Evolutionary conservation across 495 filamentous ascomycete genomes (phyloP), one percentile per base, ranked within the genome.

Genomic region (Xylaria castorea): DNA sequence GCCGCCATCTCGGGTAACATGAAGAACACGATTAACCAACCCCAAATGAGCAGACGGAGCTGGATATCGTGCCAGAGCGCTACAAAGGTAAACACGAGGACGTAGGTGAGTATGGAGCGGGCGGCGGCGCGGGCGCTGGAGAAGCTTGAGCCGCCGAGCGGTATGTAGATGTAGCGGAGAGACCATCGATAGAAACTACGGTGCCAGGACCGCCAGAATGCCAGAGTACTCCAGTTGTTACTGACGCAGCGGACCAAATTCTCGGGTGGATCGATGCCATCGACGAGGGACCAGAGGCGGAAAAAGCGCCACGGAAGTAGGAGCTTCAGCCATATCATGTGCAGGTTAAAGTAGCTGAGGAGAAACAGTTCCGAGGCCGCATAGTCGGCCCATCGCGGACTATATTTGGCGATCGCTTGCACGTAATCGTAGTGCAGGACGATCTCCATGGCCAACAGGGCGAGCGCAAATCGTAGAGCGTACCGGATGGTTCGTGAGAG

Each of bases 11-110:
- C 97, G 0, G 96, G 96, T 32, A 98, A 78, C 78, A 99, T 91
- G 82, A 99, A 99, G 14, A 98, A 81, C 5, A 95, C 93, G 55
- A 98, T 88, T 63, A 99, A 84, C 96, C 96, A 99, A 18, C 96
- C 94, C 96, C 96, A 99, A 77, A 96, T 91, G 18, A 99, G 88
- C 32, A 99, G 87, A 57, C 91, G 89, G n/a, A 98, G 88, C 77
- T 95, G 90, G 79, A 99, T 97, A 76, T 99, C 96, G 80, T 99
- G 96, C 96, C 96, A 99, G 50, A 99, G 85, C 7, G 97, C 96
- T 38, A 99, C 96, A 74, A 99, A 99, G 2, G 94, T 97, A 79
- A 99, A 99, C 3, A 97, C 92, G n/a, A 90, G 83, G 14, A 94
- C 83, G 77, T 92, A 93, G 64, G 95, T 97, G 44, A 90, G 79